A percentile compares a stretch with the other conserved stretches of the same genome.
Conservation (phyloP, 2,329 filamentous ascomycete species). For the Aspergillus fischeri region DNA sequence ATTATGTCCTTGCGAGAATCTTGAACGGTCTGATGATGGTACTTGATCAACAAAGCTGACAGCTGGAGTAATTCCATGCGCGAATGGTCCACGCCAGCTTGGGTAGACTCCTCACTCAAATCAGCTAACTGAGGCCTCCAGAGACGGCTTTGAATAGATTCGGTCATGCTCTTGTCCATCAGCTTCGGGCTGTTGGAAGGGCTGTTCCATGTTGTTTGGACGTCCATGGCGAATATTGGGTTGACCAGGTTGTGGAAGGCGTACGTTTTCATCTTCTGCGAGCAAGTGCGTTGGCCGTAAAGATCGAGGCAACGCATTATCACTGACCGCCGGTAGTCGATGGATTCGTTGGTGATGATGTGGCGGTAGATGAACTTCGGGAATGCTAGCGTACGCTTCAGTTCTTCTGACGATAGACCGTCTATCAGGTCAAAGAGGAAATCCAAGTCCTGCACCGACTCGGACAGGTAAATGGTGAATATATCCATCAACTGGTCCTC, state of each 20-base stretch:
- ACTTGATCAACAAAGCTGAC: slow-evolving; percentile 91
- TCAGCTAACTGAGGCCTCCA: slow-evolving; percentile 89
- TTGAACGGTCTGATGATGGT: slow-evolving; percentile 80
- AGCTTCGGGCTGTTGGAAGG: slow-evolving; percentile 62
- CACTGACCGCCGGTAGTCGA: slow-evolving; percentile 79
- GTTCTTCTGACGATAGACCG: slow-evolving; percentile 73
- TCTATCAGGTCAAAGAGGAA: slow-evolving; percentile 81
- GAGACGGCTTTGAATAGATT: slow-evolving; percentile 84
- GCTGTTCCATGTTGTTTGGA: slow-evolving; percentile 72
- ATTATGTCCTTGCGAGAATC: slow-evolving; percentile 97
- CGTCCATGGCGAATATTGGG: slow-evolving; percentile 93
- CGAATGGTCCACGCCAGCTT: slow-evolving; percentile 88
- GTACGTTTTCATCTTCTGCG: slow-evolving; percentile 90
- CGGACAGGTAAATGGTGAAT: slow-evolving; percentile 72
- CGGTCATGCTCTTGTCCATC: slow-evolving; percentile 81
- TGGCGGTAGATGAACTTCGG: slow-evolving; percentile 78
- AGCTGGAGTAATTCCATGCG: slow-evolving; percentile 94
- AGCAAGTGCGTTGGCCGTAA: slow-evolving; percentile 72
- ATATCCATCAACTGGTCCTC: slow-evolving; percentile 83
- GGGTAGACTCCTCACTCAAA: slow-evolving; percentile 73
- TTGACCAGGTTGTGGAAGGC: slow-evolving; percentile 89
- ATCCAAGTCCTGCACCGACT: slow-evolving; percentile 72
- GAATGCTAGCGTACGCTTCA: slow-evolving; percentile 71
- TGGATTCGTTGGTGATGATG: slow-evolving; percentile 77
- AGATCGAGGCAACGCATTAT: slow-evolving; percentile 82